Evolutionary conservation across 164 flowering plant species (phyloP).

Genomic region (Buxus sempervirens): DNA sequence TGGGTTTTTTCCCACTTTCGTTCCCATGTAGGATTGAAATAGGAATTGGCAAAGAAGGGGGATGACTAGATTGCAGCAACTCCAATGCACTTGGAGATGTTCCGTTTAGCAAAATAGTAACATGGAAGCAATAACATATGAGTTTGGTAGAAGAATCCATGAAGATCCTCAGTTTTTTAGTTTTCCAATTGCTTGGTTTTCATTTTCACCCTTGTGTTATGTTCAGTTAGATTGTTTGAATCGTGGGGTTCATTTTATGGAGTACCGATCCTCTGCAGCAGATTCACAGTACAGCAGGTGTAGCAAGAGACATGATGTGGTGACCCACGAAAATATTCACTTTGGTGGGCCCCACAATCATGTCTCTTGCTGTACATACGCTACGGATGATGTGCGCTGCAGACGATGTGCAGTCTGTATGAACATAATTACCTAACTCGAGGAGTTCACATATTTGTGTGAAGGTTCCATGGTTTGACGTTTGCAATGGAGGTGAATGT

Average conservation of each 20-base stretch:
- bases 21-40: not conserved
- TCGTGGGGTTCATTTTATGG: not conserved
- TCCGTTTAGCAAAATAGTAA: not conserved
- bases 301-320: no score
- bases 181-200: conserved; percentile 23
- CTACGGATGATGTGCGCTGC: no score
- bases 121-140: not conserved
- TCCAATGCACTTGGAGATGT: conserved; percentile 19
- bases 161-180: conserved; percentile 1
- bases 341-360: no score
- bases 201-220: not conserved
- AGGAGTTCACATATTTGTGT: not conserved
- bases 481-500: conserved; percentile 25
- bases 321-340: no score
- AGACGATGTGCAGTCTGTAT: no score
- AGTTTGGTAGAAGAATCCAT: not conserved
- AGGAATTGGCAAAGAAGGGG: not conserved
- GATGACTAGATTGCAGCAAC: conserved; percentile 12
- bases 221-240: not conserved
- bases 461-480: conserved; percentile 1
- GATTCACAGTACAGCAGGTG: no score
- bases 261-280: no score
- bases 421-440: not conserved
- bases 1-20: not conserved
- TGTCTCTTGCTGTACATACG: no score